Evolutionary conservation across 306 rosid genomes (phyloP).

Genomic region (Amphicarpaea edgeworthii): DNA sequence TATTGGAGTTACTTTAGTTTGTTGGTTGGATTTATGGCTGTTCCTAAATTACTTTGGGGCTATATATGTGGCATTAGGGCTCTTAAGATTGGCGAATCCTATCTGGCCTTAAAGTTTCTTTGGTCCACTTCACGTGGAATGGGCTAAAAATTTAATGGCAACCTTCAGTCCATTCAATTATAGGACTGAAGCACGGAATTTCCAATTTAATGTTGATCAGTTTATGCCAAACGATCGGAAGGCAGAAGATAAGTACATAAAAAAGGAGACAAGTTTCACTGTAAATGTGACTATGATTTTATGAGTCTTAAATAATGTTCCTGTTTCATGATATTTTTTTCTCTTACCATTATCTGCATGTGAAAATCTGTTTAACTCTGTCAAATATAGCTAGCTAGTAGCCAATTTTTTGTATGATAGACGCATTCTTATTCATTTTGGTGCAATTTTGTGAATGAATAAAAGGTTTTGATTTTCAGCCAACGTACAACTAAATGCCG

Average conservation of each 20-base stretch:
- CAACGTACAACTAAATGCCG: neutral
- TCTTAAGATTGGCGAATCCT: neutral
- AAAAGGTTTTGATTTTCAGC: neutral
- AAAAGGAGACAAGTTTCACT: constrained; percentile 7
- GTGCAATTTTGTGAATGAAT: neutral
- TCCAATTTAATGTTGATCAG: neutral
- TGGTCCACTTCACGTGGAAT: constrained; percentile 14
- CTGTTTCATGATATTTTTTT: constrained; percentile 6
- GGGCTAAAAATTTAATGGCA: neutral
- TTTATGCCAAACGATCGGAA: neutral
- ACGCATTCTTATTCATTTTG: neutral
- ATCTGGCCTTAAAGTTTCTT: neutral
- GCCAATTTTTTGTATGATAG: neutral
- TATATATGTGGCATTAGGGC: neutral
- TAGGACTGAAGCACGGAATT: neutral
- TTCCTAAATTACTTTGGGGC: neutral
- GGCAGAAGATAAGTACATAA: neutral
- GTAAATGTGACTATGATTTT: neutral
- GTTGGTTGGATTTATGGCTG: neutral
- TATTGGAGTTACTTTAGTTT: neutral
- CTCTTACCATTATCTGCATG: neutral
- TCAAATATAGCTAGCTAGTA: neutral
- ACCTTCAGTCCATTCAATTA: neutral
- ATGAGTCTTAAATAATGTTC: neutral
- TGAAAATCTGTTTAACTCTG: neutral